Conservation (phyloP, 2,329 filamentous ascomycete species). For the Colletotrichum liaoningense region DNA sequence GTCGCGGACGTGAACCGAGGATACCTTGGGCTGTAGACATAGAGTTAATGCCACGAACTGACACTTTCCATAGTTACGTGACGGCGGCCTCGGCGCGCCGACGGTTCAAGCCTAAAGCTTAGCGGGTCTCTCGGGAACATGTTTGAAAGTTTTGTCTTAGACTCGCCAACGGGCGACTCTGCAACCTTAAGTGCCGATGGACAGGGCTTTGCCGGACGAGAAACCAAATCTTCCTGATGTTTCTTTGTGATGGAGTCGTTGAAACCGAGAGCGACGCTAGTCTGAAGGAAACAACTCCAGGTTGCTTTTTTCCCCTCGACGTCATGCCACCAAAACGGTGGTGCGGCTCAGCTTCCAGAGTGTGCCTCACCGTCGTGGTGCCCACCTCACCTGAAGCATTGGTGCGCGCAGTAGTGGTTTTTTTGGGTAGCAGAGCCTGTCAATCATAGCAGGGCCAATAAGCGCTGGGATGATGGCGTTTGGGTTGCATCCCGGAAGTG, state of each 20-base stretch:
- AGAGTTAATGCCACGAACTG: background rate
- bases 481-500: background rate
- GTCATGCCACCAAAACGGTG: background rate
- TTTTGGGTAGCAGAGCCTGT: background rate
- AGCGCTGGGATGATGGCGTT: background rate
- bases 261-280: background rate
- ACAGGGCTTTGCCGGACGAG: constrained; percentile 18
- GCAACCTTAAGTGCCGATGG: background rate
- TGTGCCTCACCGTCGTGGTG: background rate
- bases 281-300: background rate
- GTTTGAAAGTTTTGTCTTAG: background rate
- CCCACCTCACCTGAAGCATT: background rate
- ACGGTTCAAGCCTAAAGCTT: background rate
- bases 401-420: background rate
- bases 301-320: background rate
- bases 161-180: background rate
- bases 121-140: background rate
- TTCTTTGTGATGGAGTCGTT: background rate
- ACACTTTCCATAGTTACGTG: background rate
- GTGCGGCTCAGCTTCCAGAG: background rate
- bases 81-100: background rate
- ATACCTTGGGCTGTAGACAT: background rate
- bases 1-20: background rate
- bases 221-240: background rate
- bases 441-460: background rate